Base-by-base conservation (phyloP, 2,329 filamentous ascomycete species). In the Fusarium metavorans region DNA sequence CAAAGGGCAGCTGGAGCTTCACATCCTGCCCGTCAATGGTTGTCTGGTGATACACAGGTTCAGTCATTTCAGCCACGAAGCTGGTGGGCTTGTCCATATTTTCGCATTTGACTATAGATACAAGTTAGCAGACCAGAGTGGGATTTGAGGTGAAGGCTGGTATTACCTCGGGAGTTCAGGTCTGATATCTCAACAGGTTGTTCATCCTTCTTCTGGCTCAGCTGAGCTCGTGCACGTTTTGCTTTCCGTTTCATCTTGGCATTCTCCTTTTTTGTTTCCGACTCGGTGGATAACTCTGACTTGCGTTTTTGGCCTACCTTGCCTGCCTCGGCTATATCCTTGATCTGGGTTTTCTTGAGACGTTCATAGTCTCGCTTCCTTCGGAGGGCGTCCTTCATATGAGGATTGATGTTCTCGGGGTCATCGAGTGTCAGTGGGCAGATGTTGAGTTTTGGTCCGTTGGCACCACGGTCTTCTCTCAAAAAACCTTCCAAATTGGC, bases 401-500 rank as follows among this genome's bases (percentile, higher is more conserved):
- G 85, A 5, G 83, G 76, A 66, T 89, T 85, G 30, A 87, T 81
- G 16, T 83, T 81, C 8, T 88, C 85, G 0, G 79, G 76, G 35
- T 86, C 82, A 10, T 81, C 82, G 0, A 71, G 72, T 3, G 69
- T 82, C 39, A 94, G 76, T 11, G 88, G 80, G 13, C 83, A 82
- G n/a, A 96, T 85, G 48, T 89, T 86, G n/a, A 94, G 78, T 74
- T 89, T 91, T 9, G 73, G 83, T 10, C 72, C 71, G 11, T 39
- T 84, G 11, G 77, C 72, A 1, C 77, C 76, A 7, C 82, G 82
- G 76, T 97, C 94, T 61, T 87, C 86, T 74, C 92, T 91, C 25
- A 98, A 81, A 63, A 86, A 90, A 3, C 93, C 95, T 81, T 98
- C 95, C 0, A 98, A 84, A 68, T 89, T 88, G 5, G 81, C 80